phyloP scores from a whole-genome alignment of 208 protist genomes.

The Naegleria fowleri region DNA sequence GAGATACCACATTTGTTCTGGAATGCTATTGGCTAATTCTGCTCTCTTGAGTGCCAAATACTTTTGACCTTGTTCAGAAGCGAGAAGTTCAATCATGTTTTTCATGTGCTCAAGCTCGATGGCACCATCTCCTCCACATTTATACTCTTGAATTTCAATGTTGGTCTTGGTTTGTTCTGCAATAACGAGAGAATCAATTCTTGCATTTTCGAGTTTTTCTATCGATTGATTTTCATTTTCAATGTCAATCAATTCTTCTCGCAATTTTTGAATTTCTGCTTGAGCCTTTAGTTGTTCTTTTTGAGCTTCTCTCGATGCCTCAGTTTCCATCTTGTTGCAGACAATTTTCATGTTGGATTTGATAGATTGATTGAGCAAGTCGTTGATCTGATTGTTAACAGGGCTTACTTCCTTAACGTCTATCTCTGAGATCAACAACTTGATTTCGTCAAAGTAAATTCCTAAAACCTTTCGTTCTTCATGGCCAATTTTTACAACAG shows the following conservation, averaged over 20 bases:
- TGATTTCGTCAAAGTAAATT: slow-evolving; percentile 75
- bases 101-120: background rate
- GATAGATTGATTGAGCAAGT: slow-evolving; percentile 90
- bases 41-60: background rate
- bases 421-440: slow-evolving; percentile 86
- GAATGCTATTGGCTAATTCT: background rate
- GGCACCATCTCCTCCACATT: background rate
- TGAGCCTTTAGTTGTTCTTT: slow-evolving; percentile 80
- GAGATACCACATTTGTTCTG: background rate
- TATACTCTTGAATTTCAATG: background rate
- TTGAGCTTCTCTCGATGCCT: slow-evolving; percentile 79
- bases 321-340: slow-evolving; percentile 88
- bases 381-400: slow-evolving; percentile 80
- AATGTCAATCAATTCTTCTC: background rate
- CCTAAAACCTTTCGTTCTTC: slow-evolving; percentile 37
- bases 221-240: background rate
- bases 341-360: slow-evolving; percentile 96
- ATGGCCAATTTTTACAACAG: background rate
- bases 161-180: background rate
- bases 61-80: background rate
- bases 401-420: slow-evolving; percentile 86
- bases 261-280: slow-evolving; percentile 54
- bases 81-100: background rate
- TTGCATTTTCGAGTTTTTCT: background rate
- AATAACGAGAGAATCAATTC: background rate